phyloP scores from a whole-genome alignment of 148 eudicot genomes.

The Amaranthus cruentus region DNA sequence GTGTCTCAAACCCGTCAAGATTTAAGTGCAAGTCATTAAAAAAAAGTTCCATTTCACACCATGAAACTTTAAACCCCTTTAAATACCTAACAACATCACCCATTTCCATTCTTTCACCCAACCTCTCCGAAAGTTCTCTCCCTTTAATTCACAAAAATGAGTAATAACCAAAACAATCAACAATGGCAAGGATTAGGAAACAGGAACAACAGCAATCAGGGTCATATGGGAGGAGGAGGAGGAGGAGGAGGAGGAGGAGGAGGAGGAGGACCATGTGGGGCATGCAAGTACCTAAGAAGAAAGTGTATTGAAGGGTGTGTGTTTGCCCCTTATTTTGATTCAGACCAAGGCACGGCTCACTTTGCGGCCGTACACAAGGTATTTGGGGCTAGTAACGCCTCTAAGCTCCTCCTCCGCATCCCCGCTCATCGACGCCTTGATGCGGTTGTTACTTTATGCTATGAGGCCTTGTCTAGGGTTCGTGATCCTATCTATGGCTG shows the following conservation, averaged over 20 bases:
- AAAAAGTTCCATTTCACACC: slow-evolving; percentile 4
- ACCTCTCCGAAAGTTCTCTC: slow-evolving; percentile 7
- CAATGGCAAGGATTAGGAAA: slow-evolving; percentile 8
- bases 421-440: slow-evolving; percentile 63
- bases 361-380: slow-evolving; percentile 77
- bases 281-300: slow-evolving; percentile 71
- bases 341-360: slow-evolving; percentile 65
- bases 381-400: slow-evolving; percentile 68
- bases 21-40: background rate
- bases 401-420: slow-evolving; percentile 57
- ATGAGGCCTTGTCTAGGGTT: slow-evolving; percentile 78
- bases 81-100: slow-evolving; percentile 18
- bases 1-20: too few relatives aligned
- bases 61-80: slow-evolving; percentile 8
- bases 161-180: slow-evolving; percentile 7
- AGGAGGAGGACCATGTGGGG: slow-evolving; percentile 66
- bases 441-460: slow-evolving; percentile 68
- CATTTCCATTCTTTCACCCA: slow-evolving; percentile 14
- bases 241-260: slow-evolving; percentile 62
- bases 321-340: slow-evolving; percentile 70
- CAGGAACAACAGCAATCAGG: background rate
- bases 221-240: slow-evolving; percentile 2
- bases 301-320: slow-evolving; percentile 65
- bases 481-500: slow-evolving; percentile 83
- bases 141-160: slow-evolving; percentile 9